Evolutionary conservation across 768 basidiomycete species (phyloP).

Genomic region (Mycena polygramma): DNA sequence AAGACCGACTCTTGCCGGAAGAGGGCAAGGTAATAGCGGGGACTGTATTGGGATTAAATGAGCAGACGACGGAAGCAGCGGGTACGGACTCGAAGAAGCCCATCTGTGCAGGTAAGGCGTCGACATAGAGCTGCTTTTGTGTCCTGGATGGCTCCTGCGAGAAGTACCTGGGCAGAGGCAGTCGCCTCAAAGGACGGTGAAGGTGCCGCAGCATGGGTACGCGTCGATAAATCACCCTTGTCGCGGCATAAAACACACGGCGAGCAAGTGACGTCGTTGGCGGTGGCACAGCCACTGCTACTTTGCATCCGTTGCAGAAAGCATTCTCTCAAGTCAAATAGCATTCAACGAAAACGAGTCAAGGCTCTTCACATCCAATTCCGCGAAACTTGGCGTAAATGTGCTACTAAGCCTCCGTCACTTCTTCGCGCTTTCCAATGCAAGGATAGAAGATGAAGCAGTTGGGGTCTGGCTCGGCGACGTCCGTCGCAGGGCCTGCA

Average conservation of each 20-base stretch:
- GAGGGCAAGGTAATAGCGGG: constrained; percentile 13
- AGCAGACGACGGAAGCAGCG: neutral
- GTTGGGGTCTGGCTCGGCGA: neutral
- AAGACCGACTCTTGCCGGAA: constrained; percentile 43
- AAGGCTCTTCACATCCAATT: no score
- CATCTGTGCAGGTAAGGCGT: constrained; percentile 10
- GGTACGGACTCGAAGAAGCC: constrained; percentile 15
- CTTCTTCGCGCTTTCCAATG: neutral
- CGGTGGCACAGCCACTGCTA: no score
- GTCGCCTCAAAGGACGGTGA: neutral
- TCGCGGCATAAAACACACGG: no score
- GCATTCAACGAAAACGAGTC: no score
- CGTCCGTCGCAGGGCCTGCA: neutral
- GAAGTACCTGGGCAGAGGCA: constrained; percentile 1
- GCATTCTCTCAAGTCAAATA: no score
- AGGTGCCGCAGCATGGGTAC: constrained; percentile 9
- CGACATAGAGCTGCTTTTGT: constrained; percentile 1
- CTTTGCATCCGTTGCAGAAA: no score
- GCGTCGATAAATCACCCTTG: neutral
- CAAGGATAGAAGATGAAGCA: neutral
- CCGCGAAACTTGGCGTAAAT: no score
- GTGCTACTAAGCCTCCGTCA: no score
- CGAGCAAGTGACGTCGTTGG: no score
- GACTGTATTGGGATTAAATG: neutral
- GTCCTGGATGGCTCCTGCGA: neutral